Base-by-base conservation (phyloP, 192 early-diverging fungal genomes). In the Backusella macrospora region DNA sequence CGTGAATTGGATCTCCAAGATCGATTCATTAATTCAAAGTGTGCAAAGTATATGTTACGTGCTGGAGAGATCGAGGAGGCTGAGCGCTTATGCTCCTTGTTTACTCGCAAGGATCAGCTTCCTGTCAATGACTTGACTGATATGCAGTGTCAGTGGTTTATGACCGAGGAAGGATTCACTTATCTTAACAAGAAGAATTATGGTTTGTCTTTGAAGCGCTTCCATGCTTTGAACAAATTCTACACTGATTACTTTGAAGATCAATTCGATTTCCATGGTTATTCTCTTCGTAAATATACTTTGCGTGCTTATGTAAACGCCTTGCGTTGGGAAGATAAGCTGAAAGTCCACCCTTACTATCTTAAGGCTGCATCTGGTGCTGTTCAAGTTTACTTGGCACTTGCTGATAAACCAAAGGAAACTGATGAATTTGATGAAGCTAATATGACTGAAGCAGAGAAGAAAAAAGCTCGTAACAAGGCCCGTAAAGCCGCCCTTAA, bases 181-280 rank as follows among this genome's bases (percentile, higher is more conserved):
- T 90, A 87, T 73, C 78, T 85, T 16, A 85, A 91, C 10, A 81
- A 88, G 68, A 88, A 88, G 12, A 84, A 94, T 23, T 82, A 84
- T 47, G 96, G 96, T 37, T 85, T 84, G 38, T 95, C 98, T 9
- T 85, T 99, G 68, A 97, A 97, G 85, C 90, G 92, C 44, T 93
- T 91, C 78, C 91, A 98, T 76, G 88, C 91, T 72, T 89, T 96
- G 26, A 89, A 92, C 34, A 90, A 87, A 79, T 86, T 90, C 80
- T 99, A 97, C 77, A 74, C 70, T 45, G 94, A 95, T 65, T 93
- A 93, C 76, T 89, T 90, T 44, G 95, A 95, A 65, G 96, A 96
- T 71, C 94, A 97, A 82, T 95, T 96, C 68, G 98, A 99, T 81
- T 99, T 98, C 87, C 98, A 99, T 79, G 85, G 86, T 21, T 99